These are phyloP conservation scores for Scleroderma bovista DNA, from an alignment of 768 basidiomycete genomes.

Conservation along the genomic window DNA sequence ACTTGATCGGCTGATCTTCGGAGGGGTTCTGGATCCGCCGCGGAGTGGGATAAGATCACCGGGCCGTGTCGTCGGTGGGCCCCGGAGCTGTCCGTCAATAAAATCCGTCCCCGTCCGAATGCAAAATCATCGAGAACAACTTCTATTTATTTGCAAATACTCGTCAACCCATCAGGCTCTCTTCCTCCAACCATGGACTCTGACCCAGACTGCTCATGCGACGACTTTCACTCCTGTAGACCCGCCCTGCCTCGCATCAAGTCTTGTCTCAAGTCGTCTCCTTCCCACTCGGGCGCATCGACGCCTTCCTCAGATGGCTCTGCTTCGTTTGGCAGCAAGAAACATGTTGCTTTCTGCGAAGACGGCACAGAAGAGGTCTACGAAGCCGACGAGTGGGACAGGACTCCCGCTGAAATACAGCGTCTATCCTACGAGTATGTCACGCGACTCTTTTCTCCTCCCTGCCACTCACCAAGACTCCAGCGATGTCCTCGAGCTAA, in stretches of 20 bases:
- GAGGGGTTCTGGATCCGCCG: too few relatives aligned
- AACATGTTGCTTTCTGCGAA: conserved; percentile 60
- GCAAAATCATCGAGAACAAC: too few relatives aligned
- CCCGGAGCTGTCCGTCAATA: too few relatives aligned
- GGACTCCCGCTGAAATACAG: conserved; percentile 61
- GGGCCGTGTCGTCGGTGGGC: too few relatives aligned
- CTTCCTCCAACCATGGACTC: too few relatives aligned
- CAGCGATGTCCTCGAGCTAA: conserved; percentile 64
- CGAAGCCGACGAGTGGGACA: conserved; percentile 74
- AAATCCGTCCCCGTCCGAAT: too few relatives aligned
- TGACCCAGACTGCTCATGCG: conserved; percentile 1
- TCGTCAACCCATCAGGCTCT: too few relatives aligned
- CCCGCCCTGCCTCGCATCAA: conserved; percentile 10
- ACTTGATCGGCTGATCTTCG: too few relatives aligned
- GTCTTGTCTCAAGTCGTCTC: conserved; percentile 11
- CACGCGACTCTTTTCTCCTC: conserved; percentile 2
- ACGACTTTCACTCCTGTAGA: conserved; percentile 6
- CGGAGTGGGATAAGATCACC: too few relatives aligned
- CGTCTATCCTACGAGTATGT: conserved; percentile 66
- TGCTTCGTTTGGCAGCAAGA: conserved; percentile 17
- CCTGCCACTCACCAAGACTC: conserved; percentile 1
- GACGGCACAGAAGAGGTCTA: conserved; percentile 53
- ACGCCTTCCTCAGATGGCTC: conserved; percentile 5
- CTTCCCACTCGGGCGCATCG: conserved; percentile 9
- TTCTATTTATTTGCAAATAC: too few relatives aligned